phyloP scores from a whole-genome alignment of 2,329 filamentous ascomycete genomes.

The Nothophaeocryptopus gaeumannii region DNA sequence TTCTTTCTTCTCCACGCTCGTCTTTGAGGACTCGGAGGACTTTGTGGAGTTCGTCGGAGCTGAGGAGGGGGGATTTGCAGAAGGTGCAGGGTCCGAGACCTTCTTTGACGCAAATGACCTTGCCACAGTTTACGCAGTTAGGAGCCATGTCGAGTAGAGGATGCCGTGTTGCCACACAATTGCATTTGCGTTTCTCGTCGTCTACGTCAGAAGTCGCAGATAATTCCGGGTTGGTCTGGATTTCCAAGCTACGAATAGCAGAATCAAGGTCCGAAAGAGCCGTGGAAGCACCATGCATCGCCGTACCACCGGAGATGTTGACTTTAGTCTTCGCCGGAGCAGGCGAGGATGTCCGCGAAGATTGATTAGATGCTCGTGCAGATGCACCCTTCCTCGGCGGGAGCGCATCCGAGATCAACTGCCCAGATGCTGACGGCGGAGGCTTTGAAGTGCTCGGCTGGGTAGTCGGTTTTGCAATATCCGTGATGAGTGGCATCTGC shows the following conservation, averaged over 20 bases:
- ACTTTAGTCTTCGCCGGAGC: constrained; percentile 59
- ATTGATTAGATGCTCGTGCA: constrained; percentile 33
- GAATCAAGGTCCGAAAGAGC: constrained; percentile 67
- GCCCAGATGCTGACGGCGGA: constrained; percentile 69
- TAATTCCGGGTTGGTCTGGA: constrained; percentile 82
- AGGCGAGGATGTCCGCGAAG: constrained; percentile 50
- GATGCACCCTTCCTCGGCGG: constrained; percentile 48
- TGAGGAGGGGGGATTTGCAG: constrained; percentile 73
- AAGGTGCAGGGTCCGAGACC: constrained; percentile 92
- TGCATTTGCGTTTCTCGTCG: constrained; percentile 65
- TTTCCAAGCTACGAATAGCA: constrained; percentile 82
- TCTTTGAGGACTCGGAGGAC: constrained; percentile 82
- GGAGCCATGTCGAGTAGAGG: constrained; percentile 86
- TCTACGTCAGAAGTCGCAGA: constrained; percentile 46
- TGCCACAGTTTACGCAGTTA: constrained; percentile 89
- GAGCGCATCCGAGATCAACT: constrained; percentile 72
- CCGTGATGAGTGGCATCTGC: constrained; percentile 43
- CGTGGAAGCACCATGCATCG: constrained; percentile 78
- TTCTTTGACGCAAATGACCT: constrained; percentile 92
- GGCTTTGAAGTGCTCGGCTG: constrained; percentile 48
- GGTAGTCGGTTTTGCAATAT: constrained; percentile 45
- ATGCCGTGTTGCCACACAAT: constrained; percentile 84
- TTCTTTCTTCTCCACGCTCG: constrained; percentile 82
- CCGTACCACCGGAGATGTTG: constrained; percentile 70
- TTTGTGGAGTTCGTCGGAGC: constrained; percentile 68